Evolutionary conservation across 1,139 yeast species (phyloP), one percentile per base, ranked within the genome.

Genomic region (Debaryomyces subglobosus): DNA sequence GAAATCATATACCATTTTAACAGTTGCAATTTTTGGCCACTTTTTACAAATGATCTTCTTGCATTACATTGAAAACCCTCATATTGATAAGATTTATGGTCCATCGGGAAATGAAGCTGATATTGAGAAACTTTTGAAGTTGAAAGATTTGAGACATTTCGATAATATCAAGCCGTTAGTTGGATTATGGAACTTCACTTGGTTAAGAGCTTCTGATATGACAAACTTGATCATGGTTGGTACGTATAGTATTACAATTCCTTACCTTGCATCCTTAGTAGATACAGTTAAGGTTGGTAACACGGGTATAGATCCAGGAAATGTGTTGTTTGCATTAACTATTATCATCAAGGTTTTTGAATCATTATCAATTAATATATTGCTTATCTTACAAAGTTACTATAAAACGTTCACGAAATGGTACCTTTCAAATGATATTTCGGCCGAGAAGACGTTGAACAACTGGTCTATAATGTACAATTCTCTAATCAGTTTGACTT

Each of bases 51-150:
- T 89, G 79, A 76, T 85, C 37, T 89, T 89, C 60, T 73, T 89
- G 64, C 86, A 85, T 54, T 76, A 77, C 53, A 92, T 89, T 47
- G 96, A 89, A 67, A 88, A 86, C 57, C 96, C 96, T 25, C 96
- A 89, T 65, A 89, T 89, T 58, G 92, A 88, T 53, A 87, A 87
- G 67, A 89, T 88, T 29, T 89, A 89, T 65, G 81, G 80, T 4
- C 78, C 78, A 33, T 67, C 77, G 15, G 63, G 67, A 34, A 69
- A 62, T 51, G 78, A 75, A 53, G 62, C 65, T 39, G 75, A 74
- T 52, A 64, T 67, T 49, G 60, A 62, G 39, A 71, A 69, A 48
- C 61, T 76, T 44, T 59, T 67, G 45, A 72, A 73, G 53, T 65
- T 76, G 49, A 74, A 74, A 53, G 79, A 75, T 53, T 74, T 76